phyloP scores from a whole-genome alignment of 2,329 filamentous ascomycete genomes.

The Xylaria hypoxylon region DNA sequence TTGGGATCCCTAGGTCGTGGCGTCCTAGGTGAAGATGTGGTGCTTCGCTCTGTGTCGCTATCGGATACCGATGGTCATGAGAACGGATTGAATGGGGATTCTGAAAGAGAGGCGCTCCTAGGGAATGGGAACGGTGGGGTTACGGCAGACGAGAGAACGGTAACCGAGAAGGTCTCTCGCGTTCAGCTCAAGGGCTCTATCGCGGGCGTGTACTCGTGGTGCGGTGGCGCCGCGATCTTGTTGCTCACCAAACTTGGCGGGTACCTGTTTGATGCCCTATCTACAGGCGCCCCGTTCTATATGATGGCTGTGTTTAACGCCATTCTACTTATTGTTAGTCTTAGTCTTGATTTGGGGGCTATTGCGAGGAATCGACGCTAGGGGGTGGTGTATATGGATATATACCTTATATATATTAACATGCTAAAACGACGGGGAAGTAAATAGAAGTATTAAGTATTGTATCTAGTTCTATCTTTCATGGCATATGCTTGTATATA shows the following conservation, averaged over 20 bases:
- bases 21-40: slow-evolving; percentile 69
- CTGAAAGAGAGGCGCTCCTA: slow-evolving; percentile 52
- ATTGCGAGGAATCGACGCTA: slow-evolving; percentile 11
- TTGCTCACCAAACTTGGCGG: slow-evolving; percentile 93
- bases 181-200: slow-evolving; percentile 88
- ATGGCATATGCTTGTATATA: background rate
- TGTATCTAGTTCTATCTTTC: background rate
- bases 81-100: slow-evolving; percentile 26
- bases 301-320: slow-evolving; percentile 93
- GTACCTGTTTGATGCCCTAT: slow-evolving; percentile 81
- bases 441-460: background rate
- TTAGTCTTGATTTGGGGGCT: slow-evolving; percentile 61
- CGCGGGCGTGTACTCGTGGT: slow-evolving; percentile 92
- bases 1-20: slow-evolving; percentile 88
- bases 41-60: slow-evolving; percentile 9
- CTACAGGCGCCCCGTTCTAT: slow-evolving; percentile 86
- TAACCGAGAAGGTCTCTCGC: slow-evolving; percentile 53
- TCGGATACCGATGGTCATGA: background rate
- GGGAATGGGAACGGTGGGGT: slow-evolving; percentile 45
- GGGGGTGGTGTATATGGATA: background rate
- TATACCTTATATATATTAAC: background rate
- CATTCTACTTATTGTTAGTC: slow-evolving; percentile 69
- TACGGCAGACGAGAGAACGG: slow-evolving; percentile 3
- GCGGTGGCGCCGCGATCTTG: slow-evolving; percentile 89
- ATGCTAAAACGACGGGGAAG: too few relatives aligned